phyloP scores from a whole-genome alignment of 1,139 yeast genomes.

The Candida pseudocylindracea region DNA sequence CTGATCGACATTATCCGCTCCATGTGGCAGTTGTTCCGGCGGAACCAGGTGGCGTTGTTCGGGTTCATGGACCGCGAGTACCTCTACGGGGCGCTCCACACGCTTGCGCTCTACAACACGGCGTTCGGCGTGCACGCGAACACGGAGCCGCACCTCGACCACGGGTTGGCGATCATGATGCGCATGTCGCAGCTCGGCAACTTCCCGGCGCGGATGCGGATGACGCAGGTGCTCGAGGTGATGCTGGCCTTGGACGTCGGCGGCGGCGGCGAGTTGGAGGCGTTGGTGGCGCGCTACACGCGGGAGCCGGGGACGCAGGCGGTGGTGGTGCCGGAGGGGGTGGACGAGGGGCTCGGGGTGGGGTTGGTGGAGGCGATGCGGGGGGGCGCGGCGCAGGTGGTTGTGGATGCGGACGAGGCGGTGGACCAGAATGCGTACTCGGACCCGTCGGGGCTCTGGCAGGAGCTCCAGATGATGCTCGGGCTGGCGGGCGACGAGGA shows the following conservation, averaged over 20 bases:
- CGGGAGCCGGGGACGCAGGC: no score
- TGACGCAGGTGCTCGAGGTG: constrained; percentile 48
- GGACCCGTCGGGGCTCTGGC: background rate
- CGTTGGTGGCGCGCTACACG: constrained; percentile 12
- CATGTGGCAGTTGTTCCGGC: constrained; percentile 50
- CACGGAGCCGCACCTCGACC: constrained; percentile 49
- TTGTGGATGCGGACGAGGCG: no score
- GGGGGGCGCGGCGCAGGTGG: no score
- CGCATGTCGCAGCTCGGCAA: constrained; percentile 60
- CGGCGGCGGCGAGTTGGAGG: constrained; percentile 32
- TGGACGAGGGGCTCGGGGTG: no score
- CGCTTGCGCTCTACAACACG: constrained; percentile 52
- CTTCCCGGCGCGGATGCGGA: constrained; percentile 53
- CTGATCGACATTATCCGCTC: constrained; percentile 60
- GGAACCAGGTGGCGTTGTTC: constrained; percentile 61
- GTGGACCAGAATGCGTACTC: constrained; percentile 29
- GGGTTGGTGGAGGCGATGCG: no score
- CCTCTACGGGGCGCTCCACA: constrained; percentile 60
- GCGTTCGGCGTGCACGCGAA: constrained; percentile 73
- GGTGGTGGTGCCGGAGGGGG: no score
- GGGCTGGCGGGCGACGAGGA: background rate
- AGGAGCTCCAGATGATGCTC: background rate
- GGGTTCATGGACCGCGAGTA: constrained; percentile 87
- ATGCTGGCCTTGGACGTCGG: constrained; percentile 39
- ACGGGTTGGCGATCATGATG: constrained; percentile 46